A percentile compares a stretch with the other conserved stretches of the same genome.
phyloP scores from a whole-genome alignment of 108 stramenopile genomes.

The Cylindrotheca closterium region DNA sequence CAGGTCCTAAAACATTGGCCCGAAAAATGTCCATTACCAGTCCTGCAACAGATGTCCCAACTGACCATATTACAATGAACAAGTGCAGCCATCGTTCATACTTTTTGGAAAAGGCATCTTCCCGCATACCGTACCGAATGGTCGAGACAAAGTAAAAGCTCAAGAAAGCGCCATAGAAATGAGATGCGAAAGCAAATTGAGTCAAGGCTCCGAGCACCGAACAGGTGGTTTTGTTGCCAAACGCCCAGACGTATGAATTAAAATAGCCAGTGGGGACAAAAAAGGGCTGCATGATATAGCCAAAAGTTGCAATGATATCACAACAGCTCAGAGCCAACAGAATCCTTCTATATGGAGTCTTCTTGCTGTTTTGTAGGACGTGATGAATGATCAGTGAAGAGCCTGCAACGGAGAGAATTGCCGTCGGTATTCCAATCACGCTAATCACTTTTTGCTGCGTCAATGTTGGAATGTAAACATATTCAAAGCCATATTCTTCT shows the following conservation, averaged over 20 bases:
- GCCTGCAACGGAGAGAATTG: background rate
- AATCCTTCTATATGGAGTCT: background rate
- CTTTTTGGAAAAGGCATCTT: slow-evolving; percentile 6
- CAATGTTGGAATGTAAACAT: background rate
- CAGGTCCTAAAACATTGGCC: slow-evolving; percentile 2
- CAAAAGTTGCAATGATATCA: background rate
- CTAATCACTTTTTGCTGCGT: background rate
- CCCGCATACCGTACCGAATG: slow-evolving; percentile 17
- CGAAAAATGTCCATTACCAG: background rate
- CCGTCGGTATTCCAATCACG: background rate
- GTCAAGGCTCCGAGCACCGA: background rate
- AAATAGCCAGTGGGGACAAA: background rate
- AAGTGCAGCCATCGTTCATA: slow-evolving; percentile 8
- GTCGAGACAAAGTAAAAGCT: slow-evolving; percentile 24
- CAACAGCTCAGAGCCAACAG: background rate
- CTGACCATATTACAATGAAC: background rate
- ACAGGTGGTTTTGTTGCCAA: background rate
- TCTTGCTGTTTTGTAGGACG: background rate
- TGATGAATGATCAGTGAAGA: background rate
- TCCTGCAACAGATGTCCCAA: slow-evolving; percentile 4
- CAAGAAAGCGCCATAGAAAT: slow-evolving; percentile 25
- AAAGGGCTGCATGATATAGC: background rate
- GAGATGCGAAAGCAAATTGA: background rate
- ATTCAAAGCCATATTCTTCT: background rate
- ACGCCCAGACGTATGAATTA: background rate